Percentiles rank a stretch among this genome's conserved stretches.
phyloP scores from a whole-genome alignment of 139 green algal species.

The Chlamydomonas sphaeroides region DNA sequence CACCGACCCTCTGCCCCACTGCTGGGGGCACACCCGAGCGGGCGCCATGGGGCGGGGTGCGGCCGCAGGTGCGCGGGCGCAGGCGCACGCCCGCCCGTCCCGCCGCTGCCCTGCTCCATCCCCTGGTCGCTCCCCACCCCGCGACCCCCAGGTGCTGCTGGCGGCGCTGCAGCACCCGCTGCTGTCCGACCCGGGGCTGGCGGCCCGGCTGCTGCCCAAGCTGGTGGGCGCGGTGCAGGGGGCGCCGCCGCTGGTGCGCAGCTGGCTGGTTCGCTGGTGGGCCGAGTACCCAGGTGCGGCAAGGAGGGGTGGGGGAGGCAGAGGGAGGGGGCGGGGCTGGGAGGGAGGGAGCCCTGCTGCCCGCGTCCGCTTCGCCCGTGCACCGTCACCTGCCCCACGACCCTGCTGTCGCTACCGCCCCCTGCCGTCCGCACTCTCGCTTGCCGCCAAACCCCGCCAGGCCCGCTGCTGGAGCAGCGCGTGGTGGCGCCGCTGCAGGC shows the following conservation, averaged over 20 bases:
- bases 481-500: conserved; percentile 49
- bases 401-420: too few species aligned
- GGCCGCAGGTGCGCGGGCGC: too few species aligned
- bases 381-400: too few species aligned
- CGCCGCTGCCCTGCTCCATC: too few species aligned
- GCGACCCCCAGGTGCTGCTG: conserved; percentile 71
- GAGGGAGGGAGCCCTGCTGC: too few species aligned
- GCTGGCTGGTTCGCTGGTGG: conserved; percentile 89
- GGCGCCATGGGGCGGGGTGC: too few species aligned
- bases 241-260: conserved; percentile 64
- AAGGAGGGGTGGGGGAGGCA: background rate
- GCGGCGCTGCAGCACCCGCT: conserved; percentile 83
- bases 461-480: background rate
- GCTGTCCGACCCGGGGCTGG: conserved; percentile 72
- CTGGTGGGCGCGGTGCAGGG: conserved; percentile 78
- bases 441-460: background rate
- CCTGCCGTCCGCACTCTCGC: too few species aligned
- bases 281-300: conserved; percentile 73
- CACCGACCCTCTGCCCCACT: too few species aligned
- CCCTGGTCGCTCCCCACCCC: too few species aligned
- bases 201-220: conserved; percentile 77
- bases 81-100: too few species aligned
- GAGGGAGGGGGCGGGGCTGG: background rate
- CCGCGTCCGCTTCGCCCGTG: too few species aligned
- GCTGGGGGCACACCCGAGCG: too few species aligned